phyloP scores from a whole-genome alignment of 2,329 filamentous ascomycete genomes.

The Fusarium sp. region DNA sequence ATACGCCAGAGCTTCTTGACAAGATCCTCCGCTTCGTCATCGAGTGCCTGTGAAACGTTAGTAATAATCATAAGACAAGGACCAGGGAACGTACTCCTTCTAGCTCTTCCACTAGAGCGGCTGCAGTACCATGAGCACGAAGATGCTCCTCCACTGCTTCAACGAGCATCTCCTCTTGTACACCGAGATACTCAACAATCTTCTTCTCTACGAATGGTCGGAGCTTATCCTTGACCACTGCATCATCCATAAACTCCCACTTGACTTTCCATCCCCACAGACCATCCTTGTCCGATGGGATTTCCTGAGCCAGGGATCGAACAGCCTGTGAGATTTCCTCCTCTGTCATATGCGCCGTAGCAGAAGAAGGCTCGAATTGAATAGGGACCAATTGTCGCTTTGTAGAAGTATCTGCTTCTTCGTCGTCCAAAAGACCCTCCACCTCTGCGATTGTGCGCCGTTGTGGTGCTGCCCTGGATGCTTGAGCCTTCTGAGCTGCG shows the following conservation, averaged over 20 bases:
- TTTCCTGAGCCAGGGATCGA: constrained; percentile 85
- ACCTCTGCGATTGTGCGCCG: constrained; percentile 92
- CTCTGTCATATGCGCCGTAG: constrained; percentile 76
- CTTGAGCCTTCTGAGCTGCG: constrained; percentile 79
- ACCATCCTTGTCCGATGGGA: constrained; percentile 86
- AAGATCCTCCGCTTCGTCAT: constrained; percentile 93
- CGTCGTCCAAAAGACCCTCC: constrained; percentile 93
- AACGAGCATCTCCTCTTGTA: constrained; percentile 95
- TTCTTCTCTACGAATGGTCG: constrained; percentile 98
- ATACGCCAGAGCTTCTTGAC: constrained; percentile 99
- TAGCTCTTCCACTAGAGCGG: constrained; percentile 84
- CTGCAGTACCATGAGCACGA: constrained; percentile 78
- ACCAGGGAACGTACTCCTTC: constrained; percentile 73
- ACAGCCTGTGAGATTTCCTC: constrained; percentile 89
- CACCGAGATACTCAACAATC: constrained; percentile 94
- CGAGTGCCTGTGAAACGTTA: constrained; percentile 73
- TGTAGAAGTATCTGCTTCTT: constrained; percentile 80
- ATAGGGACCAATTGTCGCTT: constrained; percentile 85
- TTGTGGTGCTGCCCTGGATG: constrained; percentile 66
- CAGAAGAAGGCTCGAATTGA: constrained; percentile 78
- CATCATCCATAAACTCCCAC: constrained; percentile 90
- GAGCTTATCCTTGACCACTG: constrained; percentile 84
- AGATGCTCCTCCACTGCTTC: constrained; percentile 93
- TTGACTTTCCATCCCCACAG: constrained; percentile 94
- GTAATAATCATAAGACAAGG: constrained; percentile 11